Base-by-base conservation (phyloP, 768 basidiomycete genomes). In the Leccinum fibrillosum region DNA sequence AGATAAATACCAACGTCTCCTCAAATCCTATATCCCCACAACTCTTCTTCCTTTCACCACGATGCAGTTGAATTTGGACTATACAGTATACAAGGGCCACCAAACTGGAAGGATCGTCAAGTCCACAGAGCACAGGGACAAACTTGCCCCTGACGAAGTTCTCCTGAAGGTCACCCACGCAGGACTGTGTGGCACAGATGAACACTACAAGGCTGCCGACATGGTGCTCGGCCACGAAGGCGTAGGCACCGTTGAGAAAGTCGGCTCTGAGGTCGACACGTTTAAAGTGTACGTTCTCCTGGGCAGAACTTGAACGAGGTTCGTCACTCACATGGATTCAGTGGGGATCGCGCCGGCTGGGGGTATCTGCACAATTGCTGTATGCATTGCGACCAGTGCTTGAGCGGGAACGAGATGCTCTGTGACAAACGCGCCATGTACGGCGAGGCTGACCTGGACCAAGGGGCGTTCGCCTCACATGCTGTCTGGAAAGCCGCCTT, bases 201-300 rank as follows among this genome's bases (percentile, higher is more conserved):
- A 70, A 39, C 76, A 76, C 50, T 71, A 64, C 59, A 69, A 64
- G 57, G 13, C 53, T 11, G 50, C 25, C 6, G 74, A 74, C 50
- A 74, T 74, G 61, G 75, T 76, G 11, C 73, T 77, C 35, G 74
- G 77, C 6, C 77, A 77, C 49, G 76, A 77, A 62, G 77, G 76
- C 7, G 56, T 75, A 1, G 77, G 71, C 5, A 12, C 74, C 25
- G 69, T 77, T 30, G 60, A 76, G 37, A 54, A 67, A 32, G 59
- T 76, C 49, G 76, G 76, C 1, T 30, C 57, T 2, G 53, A 57
- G 17, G 77, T 77, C 25, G 19, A 59, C 47, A 21, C 52, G 9
- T 78, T 78, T 69, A 72, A 73, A 62, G 61, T 66, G 63, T 74
- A 68, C 15, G 75, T 66, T 26, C 52, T 44, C 19, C 62, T 25